Conservation (phyloP, 2,329 filamentous ascomycete genomes). For the Paraconiothyrium brasiliense region DNA sequence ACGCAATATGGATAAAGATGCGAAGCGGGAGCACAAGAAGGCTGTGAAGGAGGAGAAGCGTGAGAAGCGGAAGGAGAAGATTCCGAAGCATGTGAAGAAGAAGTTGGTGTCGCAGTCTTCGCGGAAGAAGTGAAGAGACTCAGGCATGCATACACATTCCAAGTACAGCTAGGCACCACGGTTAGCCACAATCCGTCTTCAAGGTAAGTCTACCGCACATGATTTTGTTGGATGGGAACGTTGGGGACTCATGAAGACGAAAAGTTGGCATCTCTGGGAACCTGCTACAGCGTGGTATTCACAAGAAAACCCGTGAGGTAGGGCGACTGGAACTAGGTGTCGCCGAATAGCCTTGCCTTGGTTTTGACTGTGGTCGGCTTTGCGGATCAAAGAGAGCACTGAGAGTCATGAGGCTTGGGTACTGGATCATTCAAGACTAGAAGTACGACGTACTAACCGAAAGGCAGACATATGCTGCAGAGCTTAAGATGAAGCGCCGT, state of each 20-base stretch:
- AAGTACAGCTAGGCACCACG: not conserved
- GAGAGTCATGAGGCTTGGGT: constrained; percentile 5
- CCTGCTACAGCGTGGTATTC: constrained; percentile 17
- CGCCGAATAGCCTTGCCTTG: constrained; percentile 23
- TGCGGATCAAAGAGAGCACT: constrained; percentile 36
- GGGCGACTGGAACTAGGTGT: constrained; percentile 18
- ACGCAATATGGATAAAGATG: constrained; percentile 87
- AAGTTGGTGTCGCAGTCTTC: constrained; percentile 73
- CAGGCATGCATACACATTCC: not conserved
- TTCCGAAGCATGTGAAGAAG: constrained; percentile 97
- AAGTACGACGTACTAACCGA: constrained; percentile 1
- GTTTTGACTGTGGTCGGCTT: constrained; percentile 17
- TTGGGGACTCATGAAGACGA: constrained; percentile 25
- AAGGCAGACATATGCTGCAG: not conserved
- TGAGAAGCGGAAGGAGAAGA: constrained; percentile 92
- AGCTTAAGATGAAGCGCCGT: not conserved
- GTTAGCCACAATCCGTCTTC: not conserved
- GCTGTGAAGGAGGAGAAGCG: constrained; percentile 95
- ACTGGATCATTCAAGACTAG: not conserved
- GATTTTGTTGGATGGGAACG: not conserved
- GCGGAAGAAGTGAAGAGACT: constrained; percentile 64
- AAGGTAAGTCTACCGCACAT: not conserved
- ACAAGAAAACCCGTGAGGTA: constrained; percentile 19
- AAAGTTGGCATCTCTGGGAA: constrained; percentile 24
- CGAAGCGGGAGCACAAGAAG: constrained; percentile 87